Base-by-base conservation (phyloP, 345 rosid species). In the Reutealis trisperma region DNA sequence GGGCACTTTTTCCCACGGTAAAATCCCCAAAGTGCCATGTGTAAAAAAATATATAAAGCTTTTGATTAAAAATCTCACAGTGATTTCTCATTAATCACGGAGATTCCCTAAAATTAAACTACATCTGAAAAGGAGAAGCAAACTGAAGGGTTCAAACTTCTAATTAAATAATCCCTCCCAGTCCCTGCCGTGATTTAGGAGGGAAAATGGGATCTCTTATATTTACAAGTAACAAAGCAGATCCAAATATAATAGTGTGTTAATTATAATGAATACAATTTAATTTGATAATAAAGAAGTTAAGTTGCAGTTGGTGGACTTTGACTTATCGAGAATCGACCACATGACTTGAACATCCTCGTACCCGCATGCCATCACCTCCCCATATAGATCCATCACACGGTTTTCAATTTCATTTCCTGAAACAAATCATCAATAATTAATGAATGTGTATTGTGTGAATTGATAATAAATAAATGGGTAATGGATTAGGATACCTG, bases 281-380 rank as follows among this genome's bases (percentile, higher is more conserved):
- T 37, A 13, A 6, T 18, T 18, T 14, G 13, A 47, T 10, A 52
- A 52, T 4, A 75, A 86, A n/a, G 91, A 80, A 79, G 89, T 74
- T 71, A 90, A 79, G 78, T 79, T 79, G 87, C 84, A 87, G 60
- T 81, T 25, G 45, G 80, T 65, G 76, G 95, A 82, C 80, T 86
- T 92, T 85, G 98, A 88, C 86, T 94, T 92, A 83, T 94, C 98
- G 3, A 94, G 93, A 82, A 94, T 94, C 47, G 98, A 94, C 97
- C 97, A 94, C 98, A 94, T 94, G 71, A 94, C 94, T 30, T 90
- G 97, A 72, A 92, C 97, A 70, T 94, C 98, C 73, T 94, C 93
- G 62, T 94, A 94, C 14, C 89, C 92, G 76, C 97, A 94, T 65
- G 97, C 96, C 98, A 91, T 92, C 66, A 92, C 98, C 72, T 94